Evolutionary conservation across 2,329 filamentous ascomycete genomes (phyloP), one percentile per base, ranked within the genome.

Genomic region (Microcyclospora tardicrescens): DNA sequence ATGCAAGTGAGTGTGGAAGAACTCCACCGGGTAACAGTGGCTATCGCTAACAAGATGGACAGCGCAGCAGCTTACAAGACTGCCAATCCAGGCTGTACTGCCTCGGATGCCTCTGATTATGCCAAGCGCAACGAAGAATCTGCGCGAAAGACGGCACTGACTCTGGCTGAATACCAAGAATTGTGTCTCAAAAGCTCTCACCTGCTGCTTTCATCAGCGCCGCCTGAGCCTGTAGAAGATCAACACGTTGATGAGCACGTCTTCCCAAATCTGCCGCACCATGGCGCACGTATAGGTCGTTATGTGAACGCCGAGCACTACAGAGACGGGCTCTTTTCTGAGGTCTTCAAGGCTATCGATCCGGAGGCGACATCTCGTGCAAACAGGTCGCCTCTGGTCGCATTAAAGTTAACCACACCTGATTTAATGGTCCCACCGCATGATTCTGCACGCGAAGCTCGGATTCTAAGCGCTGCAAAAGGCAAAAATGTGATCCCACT

Each of bases 331-430:
- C 67, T 89, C 10, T 91, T 85, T 44, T 91, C 89, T 13, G 75
- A 79, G 39, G 77, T 98, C 36, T 96, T 87, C 64, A 79, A 79
- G 50, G 77, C 77, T 31, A 63, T 66, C 13, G 58, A 62, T 14
- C 59, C 58, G 13, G 54, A 60, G 12, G 16, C 38, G 5, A 14
- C 33, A 3, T n/a, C 34, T 8, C 32, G 33, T 10, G 29, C 28
- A 27, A 35, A 35, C 28, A 43, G 40, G 10, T 38, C 53, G 36
- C 36, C 47, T 28, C 16, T 73, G 10, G 68, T 80, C 5, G 91
- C 89, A 2, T 66, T 98, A 35, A 98, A 98, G 58, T 77, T 95
- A 42, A 93, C 91, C 28, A 77, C 76, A 19, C 79, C 84, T 27
- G 78, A 78, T 29, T 68, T 72, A 38, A 77, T 81, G 62, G 71